Conservation (phyloP, 257 asterid genomes). For the Ligustrum vulgare region DNA sequence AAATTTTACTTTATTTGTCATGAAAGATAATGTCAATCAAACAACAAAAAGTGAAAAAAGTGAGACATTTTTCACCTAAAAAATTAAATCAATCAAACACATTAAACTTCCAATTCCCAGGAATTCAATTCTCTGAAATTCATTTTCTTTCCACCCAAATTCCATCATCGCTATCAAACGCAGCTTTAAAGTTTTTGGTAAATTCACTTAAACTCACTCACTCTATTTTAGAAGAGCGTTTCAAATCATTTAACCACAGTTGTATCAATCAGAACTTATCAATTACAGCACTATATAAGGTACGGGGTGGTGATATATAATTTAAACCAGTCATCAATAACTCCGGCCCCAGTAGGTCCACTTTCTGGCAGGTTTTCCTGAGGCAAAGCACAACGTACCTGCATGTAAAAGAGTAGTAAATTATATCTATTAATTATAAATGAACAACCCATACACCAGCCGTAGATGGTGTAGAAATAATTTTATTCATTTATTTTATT, state of each 20-base stretch:
- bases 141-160: too few relatives aligned
- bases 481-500: neutral
- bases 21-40: too few relatives aligned
- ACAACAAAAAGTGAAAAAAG: too few relatives aligned
- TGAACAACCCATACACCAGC: neutral
- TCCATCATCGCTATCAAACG: too few relatives aligned
- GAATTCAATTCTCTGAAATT: too few relatives aligned
- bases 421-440: neutral
- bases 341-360: conserved; percentile 98
- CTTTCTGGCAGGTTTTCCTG: conserved; percentile 83
- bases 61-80: too few relatives aligned
- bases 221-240: neutral
- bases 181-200: neutral
- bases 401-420: conserved; percentile 17
- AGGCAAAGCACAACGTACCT: conserved; percentile 85
- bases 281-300: neutral
- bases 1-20: too few relatives aligned
- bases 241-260: neutral
- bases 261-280: neutral
- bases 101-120: too few relatives aligned
- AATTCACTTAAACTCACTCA: neutral
- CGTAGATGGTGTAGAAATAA: neutral
- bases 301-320: neutral
- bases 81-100: too few relatives aligned
- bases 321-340: conserved; percentile 34